Conservation (phyloP, 2,329 filamentous ascomycete genomes). For the Aspergillus jensenii region DNA sequence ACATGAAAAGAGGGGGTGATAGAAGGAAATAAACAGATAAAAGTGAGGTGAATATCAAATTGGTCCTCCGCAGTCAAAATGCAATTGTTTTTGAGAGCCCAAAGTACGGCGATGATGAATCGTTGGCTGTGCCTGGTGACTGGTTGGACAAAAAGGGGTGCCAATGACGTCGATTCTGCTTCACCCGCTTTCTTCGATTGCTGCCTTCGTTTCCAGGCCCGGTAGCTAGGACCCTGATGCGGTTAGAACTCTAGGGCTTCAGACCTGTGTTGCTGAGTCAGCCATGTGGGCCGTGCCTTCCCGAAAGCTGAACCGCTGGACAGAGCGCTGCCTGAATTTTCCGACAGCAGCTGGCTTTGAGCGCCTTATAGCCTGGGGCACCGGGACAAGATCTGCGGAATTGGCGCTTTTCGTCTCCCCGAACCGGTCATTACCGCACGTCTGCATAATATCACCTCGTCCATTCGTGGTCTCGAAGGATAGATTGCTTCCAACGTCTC, state of each 20-base stretch:
- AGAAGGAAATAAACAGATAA: background rate
- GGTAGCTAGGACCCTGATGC: background rate
- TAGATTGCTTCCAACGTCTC: conserved; percentile 30
- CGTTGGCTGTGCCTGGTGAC: conserved; percentile 3
- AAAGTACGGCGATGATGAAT: background rate
- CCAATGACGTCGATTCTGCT: conserved; percentile 8
- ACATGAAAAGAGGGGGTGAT: background rate
- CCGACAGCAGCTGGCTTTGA: conserved; percentile 6
- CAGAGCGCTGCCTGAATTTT: background rate
- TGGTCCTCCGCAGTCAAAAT: background rate
- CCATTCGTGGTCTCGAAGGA: conserved; percentile 28
- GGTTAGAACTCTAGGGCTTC: conserved; percentile 23
- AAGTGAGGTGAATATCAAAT: conserved; percentile 13
- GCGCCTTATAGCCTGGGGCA: conserved; percentile 26
- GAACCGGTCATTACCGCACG: conserved; percentile 29
- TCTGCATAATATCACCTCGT: conserved; percentile 36
- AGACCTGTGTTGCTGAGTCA: conserved; percentile 17
- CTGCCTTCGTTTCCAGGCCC: background rate
- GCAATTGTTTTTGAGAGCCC: conserved; percentile 7
- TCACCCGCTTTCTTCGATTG: background rate
- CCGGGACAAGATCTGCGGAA: conserved; percentile 23
- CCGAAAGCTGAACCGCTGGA: background rate
- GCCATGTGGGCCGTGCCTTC: background rate
- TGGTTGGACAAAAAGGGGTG: conserved; percentile 6
- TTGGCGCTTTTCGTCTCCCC: conserved; percentile 28